These are phyloP conservation scores for Balakata baccata DNA, from an alignment of 345 rosid genomes.

Conservation along the genomic window DNA sequence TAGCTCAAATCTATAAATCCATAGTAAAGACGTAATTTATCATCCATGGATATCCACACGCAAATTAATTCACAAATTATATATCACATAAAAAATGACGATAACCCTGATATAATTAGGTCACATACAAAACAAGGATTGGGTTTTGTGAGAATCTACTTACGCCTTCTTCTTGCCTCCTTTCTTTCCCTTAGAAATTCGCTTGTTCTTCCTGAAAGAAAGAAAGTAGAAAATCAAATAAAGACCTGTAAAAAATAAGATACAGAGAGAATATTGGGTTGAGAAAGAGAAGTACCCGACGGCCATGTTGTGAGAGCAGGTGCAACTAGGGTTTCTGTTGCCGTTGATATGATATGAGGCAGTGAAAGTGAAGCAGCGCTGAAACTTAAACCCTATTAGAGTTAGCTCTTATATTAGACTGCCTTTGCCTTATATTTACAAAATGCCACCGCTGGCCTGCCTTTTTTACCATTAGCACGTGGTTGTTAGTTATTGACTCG, in stretches of 20 bases:
- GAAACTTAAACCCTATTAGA: not conserved
- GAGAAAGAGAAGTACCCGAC: slow-evolving; percentile 30
- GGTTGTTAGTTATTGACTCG: no score
- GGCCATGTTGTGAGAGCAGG: slow-evolving; percentile 32
- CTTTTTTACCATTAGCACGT: not conserved
- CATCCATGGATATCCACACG: not conserved
- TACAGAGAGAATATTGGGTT: not conserved
- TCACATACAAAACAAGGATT: not conserved
- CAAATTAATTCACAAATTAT: not conserved
- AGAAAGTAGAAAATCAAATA: not conserved
- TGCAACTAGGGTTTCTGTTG: slow-evolving; percentile 6
- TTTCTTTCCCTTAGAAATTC: slow-evolving; percentile 57
- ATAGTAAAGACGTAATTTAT: not conserved
- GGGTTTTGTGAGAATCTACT: slow-evolving; percentile 11
- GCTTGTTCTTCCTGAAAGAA: slow-evolving; percentile 44
- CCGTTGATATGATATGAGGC: not conserved
- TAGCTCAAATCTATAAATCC: not conserved
- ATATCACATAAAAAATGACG: not conserved
- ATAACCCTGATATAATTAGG: not conserved
- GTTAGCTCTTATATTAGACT: not conserved
- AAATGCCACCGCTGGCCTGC: not conserved
- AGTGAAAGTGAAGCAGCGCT: not conserved
- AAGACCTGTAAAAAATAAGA: not conserved
- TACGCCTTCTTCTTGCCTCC: slow-evolving; percentile 61
- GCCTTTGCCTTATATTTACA: not conserved